Base-by-base conservation (phyloP, 208 protist genomes). In the Acanthamoeba castellanii region DNA sequence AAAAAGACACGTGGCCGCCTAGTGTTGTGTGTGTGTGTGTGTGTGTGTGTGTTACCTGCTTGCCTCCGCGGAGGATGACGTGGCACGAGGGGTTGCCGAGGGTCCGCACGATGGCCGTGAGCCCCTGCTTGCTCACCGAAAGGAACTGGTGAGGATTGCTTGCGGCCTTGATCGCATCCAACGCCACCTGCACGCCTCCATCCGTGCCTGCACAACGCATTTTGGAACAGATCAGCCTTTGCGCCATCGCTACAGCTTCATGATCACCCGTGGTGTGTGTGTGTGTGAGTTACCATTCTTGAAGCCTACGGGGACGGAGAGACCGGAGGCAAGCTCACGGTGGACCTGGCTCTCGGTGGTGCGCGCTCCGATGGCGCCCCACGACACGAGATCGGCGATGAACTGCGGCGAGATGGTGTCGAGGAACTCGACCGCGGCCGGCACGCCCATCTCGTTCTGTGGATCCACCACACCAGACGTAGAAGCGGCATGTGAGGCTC, bases 321-420 rank as follows among this genome's bases (percentile, higher is more conserved):
- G 55, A n/a, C 98, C 98, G 2, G 97, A 98, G n/a, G 98, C 96
- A 18, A 98, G 93, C 70, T 97, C 96, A 8, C 97, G 47, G 45
- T 97, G 96, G 25, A 97, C 61, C 94, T 97, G 96, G 45, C 90
- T 96, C 61, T 98, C 97, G n/a, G 97, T 98, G 5, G 97, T 98
- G 2, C 97, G 94, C 16, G 97, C 96, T 18, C 97, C 97, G 70
- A 98, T 98, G 32, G 97, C 97, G n/a, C 95, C 96, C 97, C 97
- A 97, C 37, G 95, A 76, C 16, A 97, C 92, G 14, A 97, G 59
- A 85, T 98, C 98, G 16, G 95, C 96, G 5, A 98, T 76, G 94
- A 96, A 98, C 95, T 98, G 97, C 61, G 97, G 98, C 4, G 96
- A 96, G 94, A 98, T 98, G 1, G 96, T 97, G 85, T 98, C 98